Conservation (phyloP, 2,329 filamentous ascomycete species). For the Xenosphaeropsis pyriputrescens region DNA sequence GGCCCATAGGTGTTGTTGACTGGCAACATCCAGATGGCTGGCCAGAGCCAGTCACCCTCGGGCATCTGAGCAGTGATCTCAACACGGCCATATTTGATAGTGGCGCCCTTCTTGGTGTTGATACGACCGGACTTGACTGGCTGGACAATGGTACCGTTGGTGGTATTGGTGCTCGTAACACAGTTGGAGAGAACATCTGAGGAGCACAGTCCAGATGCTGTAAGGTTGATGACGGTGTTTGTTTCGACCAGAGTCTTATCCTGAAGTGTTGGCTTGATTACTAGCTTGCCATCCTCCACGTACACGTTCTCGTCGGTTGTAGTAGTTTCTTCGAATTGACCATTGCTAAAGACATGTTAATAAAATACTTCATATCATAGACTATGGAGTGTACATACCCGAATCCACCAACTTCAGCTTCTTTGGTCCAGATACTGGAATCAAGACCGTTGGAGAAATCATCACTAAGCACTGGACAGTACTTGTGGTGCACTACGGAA, state of each 20-base stretch:
- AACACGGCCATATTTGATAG: slow-evolving; percentile 67
- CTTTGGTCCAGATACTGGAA: slow-evolving; percentile 29
- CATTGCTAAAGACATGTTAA: slow-evolving; percentile 38
- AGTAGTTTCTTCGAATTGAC: slow-evolving; percentile 70
- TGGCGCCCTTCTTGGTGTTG: slow-evolving; percentile 55
- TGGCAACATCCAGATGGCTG: slow-evolving; percentile 84
- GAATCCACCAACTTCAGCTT: slow-evolving; percentile 27
- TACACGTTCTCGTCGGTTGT: slow-evolving; percentile 59
- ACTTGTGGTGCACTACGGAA: slow-evolving; percentile 57
- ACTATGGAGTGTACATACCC: slow-evolving; percentile 18
- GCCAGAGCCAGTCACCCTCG: slow-evolving; percentile 76
- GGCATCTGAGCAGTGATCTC: slow-evolving; percentile 69
- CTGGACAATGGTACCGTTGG: slow-evolving; percentile 63
- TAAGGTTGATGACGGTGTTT: slow-evolving; percentile 54
- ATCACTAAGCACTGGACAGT: slow-evolving; percentile 35
- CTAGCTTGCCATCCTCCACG: slow-evolving; percentile 50
- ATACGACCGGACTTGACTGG: slow-evolving; percentile 67
- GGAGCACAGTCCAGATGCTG: slow-evolving; percentile 51
- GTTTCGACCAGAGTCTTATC: slow-evolving; percentile 49
- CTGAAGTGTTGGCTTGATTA: slow-evolving; percentile 68
- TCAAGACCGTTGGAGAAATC: slow-evolving; percentile 36
- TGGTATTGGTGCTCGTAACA: slow-evolving; percentile 58
- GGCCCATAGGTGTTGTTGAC: slow-evolving; percentile 55
- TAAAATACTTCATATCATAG: not conserved
- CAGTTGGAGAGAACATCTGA: slow-evolving; percentile 45